A percentile compares a stretch with the other conserved stretches of the same genome.
phyloP scores from a whole-genome alignment of 106 monocot species.

The Acanthochlamys bracteata region DNA sequence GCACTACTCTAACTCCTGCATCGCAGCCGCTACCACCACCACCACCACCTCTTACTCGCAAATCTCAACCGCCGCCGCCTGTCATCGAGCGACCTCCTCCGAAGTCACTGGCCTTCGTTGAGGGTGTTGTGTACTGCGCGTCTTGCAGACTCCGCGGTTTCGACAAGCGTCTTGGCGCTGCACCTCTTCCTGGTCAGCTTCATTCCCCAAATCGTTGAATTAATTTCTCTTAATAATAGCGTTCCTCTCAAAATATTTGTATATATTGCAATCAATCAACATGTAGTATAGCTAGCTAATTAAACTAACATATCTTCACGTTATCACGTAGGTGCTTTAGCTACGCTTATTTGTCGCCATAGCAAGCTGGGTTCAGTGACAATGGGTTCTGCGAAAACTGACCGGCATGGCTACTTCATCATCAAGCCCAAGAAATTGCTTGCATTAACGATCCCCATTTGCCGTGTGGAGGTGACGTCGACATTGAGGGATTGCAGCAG shows the following conservation, averaged over 20 bases:
- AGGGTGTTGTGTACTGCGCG: constrained; percentile 37
- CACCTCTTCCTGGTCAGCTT: constrained; percentile 27
- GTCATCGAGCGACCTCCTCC: background rate
- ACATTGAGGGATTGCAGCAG: constrained; percentile 15
- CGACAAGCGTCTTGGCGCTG: constrained; percentile 13
- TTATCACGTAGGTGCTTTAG: constrained; percentile 15
- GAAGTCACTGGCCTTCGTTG: constrained; percentile 5
- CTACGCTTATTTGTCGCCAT: constrained; percentile 5
- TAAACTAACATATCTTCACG: background rate
- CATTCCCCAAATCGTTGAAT: background rate
- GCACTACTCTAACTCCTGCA: background rate
- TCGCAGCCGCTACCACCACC: background rate
- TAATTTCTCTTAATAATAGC: background rate
- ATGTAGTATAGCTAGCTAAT: background rate
- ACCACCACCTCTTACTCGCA: background rate
- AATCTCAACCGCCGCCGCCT: background rate
- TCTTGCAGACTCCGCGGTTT: constrained; percentile 28
- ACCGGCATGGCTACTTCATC: constrained; percentile 25
- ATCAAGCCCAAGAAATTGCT: constrained; percentile 2
- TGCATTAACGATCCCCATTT: background rate
- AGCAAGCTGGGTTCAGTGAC: no score
- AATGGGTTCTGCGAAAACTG: constrained; percentile 13
- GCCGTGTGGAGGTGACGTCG: constrained; percentile 15
- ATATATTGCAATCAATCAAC: background rate
- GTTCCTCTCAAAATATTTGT: background rate